phyloP scores from a whole-genome alignment of 2,329 filamentous ascomycete species.

The Botrytis cinerea region DNA sequence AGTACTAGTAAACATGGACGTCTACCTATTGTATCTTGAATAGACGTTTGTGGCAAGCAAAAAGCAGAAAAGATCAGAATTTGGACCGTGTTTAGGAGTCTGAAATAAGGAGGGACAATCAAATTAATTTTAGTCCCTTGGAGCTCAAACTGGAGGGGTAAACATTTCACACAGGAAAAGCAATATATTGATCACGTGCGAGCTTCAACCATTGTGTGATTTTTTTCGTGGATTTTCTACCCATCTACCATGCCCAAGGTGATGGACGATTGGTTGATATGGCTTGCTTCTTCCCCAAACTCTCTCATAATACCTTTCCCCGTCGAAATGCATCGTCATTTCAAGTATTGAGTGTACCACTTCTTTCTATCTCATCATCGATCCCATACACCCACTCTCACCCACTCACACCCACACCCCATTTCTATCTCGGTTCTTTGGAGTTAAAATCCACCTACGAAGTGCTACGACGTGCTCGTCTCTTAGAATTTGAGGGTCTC shows the following conservation, averaged over 20 bases:
- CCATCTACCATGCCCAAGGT: neutral
- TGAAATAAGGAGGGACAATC: neutral
- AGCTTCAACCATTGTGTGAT: neutral
- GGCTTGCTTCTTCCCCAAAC: too few species aligned
- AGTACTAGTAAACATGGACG: neutral
- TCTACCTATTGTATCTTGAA: neutral
- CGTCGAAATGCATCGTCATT: neutral
- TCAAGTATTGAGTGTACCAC: neutral
- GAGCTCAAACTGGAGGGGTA: constrained; percentile 6
- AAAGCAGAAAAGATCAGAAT: neutral
- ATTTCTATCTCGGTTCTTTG: neutral
- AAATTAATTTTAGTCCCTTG: neutral
- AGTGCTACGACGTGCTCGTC: neutral
- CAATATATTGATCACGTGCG: neutral
- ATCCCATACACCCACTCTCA: neutral
- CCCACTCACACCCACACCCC: neutral
- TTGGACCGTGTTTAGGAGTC: neutral
- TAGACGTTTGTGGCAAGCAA: neutral
- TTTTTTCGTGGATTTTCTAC: neutral
- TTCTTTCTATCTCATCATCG: neutral
- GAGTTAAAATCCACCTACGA: neutral
- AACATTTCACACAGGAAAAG: neutral
- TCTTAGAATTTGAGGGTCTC: neutral
- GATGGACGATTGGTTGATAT: neutral
- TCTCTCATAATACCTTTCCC: neutral